Evolutionary conservation across 345 rosid genomes (phyloP), one percentile per base, ranked within the genome.

Genomic region (Hibiscus mutabilis): DNA sequence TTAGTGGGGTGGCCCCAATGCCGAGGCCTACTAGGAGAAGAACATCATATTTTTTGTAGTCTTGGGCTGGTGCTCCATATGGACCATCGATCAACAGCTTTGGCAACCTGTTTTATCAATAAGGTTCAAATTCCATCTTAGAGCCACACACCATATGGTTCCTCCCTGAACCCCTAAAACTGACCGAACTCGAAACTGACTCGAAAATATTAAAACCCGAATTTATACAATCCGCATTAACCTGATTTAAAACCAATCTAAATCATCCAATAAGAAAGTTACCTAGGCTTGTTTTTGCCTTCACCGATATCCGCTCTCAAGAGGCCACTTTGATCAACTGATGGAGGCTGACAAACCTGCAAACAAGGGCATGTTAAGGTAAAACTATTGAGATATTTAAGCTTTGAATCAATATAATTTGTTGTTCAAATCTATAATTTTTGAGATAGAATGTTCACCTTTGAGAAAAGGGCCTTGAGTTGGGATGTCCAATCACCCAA

Each of bases 51-150:
- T 85, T 76, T 66, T 84, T 84, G 84, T 91, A 87, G 81, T 91
- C 93, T 59, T 91, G 97, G 62, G 91, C 89, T 2, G 96, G 90
- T 27, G 93, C 97, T 63, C 97, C 96, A 24, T 88, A 91, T 1
- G 97, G 91, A 2, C 92, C 97, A 63, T 91, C 96, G 15, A 91
- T 83, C 44, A 84, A 77, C 15, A 92, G 87, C 65, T 75, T 88
- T 37, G 97, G 96, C 53, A 92, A 66, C 81, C 91, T 89, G 79
- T 53, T 31, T 66, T 33, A 19, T n/a, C 4, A 21, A 55, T 6
- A 9, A 62, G 12, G 1, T 49, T 69, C 19, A 51, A 22, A 61
- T 10, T 37, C 14, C 44, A 29, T 15, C 5, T 12, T 14, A 49
- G 19, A 19, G 13, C 10, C 60, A 11, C 46, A 42, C 46, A 42